Conservation (phyloP, 1,139 yeast species). For the Yamadazyma blattariae region DNA sequence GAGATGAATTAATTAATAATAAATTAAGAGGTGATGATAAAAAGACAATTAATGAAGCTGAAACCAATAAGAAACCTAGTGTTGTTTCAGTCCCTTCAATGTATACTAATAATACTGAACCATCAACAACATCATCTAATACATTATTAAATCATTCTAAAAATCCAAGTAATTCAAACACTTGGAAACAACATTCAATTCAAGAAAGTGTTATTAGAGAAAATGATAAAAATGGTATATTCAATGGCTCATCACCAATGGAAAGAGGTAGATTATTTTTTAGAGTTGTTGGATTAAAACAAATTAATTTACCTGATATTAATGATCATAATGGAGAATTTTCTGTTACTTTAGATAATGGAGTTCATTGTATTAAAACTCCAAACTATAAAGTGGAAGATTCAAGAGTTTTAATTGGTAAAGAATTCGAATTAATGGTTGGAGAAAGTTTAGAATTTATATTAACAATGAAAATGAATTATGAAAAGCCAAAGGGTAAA, state of each 20-base stretch:
- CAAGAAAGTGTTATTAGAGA: conserved; percentile 17
- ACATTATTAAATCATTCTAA: conserved; percentile 12
- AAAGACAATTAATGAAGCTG: conserved; percentile 2
- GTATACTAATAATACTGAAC: conserved; percentile 16
- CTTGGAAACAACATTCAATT: conserved; percentile 16
- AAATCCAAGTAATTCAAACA: conserved; percentile 1
- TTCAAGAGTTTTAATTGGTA: conserved; percentile 48
- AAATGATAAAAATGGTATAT: conserved; percentile 2
- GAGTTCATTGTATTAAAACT: conserved; percentile 81
- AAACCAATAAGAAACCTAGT: conserved; percentile 16
- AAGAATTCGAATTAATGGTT: conserved; percentile 83
- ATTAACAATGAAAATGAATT: conserved; percentile 69
- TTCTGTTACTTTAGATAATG: conserved; percentile 79
- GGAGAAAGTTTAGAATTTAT: conserved; percentile 64
- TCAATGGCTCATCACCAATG: too few relatives aligned
- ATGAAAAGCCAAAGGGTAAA: conserved; percentile 51
- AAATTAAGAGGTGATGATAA: conserved; percentile 23
- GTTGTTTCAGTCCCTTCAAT: conserved; percentile 31
- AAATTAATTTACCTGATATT: conserved; percentile 57
- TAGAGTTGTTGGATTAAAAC: conserved; percentile 57
- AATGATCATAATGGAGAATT: conserved; percentile 58
- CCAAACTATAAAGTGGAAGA: conserved; percentile 52
- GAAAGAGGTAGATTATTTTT: conserved; percentile 79
- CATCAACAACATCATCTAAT: conserved; percentile 17
- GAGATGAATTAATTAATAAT: conserved; percentile 21